Evolutionary conservation across 371 early-diverging fungal genomes (phyloP), one percentile per base, ranked within the genome.

Genomic region (Blakeslea trispora): DNA sequence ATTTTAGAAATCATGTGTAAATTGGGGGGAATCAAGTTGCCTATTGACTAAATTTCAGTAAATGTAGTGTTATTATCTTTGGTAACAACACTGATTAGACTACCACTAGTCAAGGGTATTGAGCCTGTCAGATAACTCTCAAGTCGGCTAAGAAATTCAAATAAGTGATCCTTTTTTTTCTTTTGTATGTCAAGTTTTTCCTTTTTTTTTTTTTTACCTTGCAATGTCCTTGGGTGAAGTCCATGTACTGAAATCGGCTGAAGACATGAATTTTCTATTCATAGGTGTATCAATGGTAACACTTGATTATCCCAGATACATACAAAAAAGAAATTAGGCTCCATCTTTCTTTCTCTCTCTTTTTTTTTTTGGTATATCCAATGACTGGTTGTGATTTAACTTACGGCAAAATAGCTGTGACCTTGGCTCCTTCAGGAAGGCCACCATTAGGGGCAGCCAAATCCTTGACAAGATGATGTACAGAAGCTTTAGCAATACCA

Each of bases 401-500:
- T 72, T 86, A 91, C 88, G 96, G 96, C 55, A 89, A 77, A 23
- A 96, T 76, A 13, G 86, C 93, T 35, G 81, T 79, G 8, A 90
- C 91, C 34, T 82, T 83, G 41, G 86, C 83, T 19, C 73, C 79
- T 5, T 73, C 63, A 19, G 94, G 94, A 41, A 98, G 70, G 1
- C 97, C 98, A 55, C 87, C 78, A 28, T 79, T 83, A 11, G 77
- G 68, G 14, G 81, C 83, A 35, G 94, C 91, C 41, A 92, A 71
- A 57, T 91, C 90, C 34, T 84, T 71, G 0, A 91, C 88, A 65
- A 97, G 75, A 49, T 98, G 97, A 68, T 96, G 95, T 22, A 95
- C 95, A 8, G 93, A 88, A 6, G 95, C 93, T 72, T 98, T 98
- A 56, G 95, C 93, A 64, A 95, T 68, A 39, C 98, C 98, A 69